Base-by-base conservation (phyloP, 2,329 filamentous ascomycete genomes). In the Talaromyces sp. region DNA sequence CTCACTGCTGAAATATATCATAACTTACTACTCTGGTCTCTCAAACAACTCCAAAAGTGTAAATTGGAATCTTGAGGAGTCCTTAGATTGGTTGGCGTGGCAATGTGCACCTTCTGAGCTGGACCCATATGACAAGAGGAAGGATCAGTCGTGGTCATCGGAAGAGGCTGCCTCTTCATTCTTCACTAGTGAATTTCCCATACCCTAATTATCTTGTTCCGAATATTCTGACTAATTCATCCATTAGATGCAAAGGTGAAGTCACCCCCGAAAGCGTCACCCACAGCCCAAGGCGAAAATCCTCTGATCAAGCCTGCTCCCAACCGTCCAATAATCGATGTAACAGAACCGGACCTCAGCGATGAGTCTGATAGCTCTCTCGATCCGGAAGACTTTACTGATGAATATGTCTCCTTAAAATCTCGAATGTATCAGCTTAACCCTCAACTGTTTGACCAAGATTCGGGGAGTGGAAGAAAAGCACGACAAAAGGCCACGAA, bases 51-150 rank as follows among this genome's bases (percentile, higher is more conserved):
- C 77, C 67, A 89, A 87, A 70, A 90, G 92, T 68, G 84, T 84
- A 50, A 85, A 93, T 15, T 96, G 92, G 91, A 93, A 93, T 10
- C 80, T 98, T 41, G 90, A 96, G 67, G 93, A 97, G 77, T 88
- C 91, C 31, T 77, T 99, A 22, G 92, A 97, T 71, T 97, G 93
- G 92, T 84, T 98, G 62, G 91, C 92, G n/a, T 82, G 91, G 69
- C 87, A 95, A 73, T 91, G 89, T 70, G 80, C 84, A 15, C 80
- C 83, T 68, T 85, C 88, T 0, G 89, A 93, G 70, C 82, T 94
- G 41, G 90, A 90, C 6, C 84, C 87, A 56, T 96, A 95, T 74
- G 87, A 90, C 22, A 83, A 82, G 64, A 70, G 70, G 60, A 73
- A 69, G 56, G 58, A 69, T 39, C 72, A 73, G 19, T 66, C 67